Evolutionary conservation across 345 rosid genomes (phyloP), one percentile per base, ranked within the genome.

Genomic region (Angophora floribunda): DNA sequence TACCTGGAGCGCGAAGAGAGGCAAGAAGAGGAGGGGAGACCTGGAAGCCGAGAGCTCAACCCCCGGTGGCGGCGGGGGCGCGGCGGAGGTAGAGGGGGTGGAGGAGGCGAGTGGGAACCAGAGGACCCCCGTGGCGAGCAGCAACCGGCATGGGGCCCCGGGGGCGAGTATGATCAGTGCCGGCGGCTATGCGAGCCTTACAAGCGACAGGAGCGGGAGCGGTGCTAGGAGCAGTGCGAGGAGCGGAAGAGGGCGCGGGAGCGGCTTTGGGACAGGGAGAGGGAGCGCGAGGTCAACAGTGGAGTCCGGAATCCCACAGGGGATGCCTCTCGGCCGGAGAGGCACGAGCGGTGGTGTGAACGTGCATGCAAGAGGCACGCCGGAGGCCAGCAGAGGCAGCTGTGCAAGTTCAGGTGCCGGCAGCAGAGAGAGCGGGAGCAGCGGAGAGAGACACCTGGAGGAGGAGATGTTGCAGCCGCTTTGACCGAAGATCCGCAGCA

Each of bases 161-260:
- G 70, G 85, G 63, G 87, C 85, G 89, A 89, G 87, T 88, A 88
- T 30, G 86, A 88, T 86, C 91, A 89, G 85, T 93, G 94, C 88
- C 89, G 87, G 45, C 90, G 88, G 84, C 85, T 89, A 6, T 94
- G 92, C 51, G 85, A 53, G 22, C 7, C 85, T 6, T 82, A 50
- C 52, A 52, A 36, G 17, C 50, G 11, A 36, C 52, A 4, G 87
- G 49, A 51, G 30, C 49, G 87, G 52, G 79, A 84, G 65, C 82
- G 63, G 88, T 91, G 94, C 28, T 85, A 50, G 79, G 41, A 86
- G 22, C 87, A 44, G 28, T 91, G 92, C 55, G 88, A 87, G 67
- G 91, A 89, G 85, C 52, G 61, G 17, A 26, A 79, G 19, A 16
- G n/a, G 51, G 88, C 70, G 26, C 51, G 41, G 6, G 87, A 65